phyloP scores from a whole-genome alignment of 1,139 yeast genomes.

The Diutina mesorugosa region DNA sequence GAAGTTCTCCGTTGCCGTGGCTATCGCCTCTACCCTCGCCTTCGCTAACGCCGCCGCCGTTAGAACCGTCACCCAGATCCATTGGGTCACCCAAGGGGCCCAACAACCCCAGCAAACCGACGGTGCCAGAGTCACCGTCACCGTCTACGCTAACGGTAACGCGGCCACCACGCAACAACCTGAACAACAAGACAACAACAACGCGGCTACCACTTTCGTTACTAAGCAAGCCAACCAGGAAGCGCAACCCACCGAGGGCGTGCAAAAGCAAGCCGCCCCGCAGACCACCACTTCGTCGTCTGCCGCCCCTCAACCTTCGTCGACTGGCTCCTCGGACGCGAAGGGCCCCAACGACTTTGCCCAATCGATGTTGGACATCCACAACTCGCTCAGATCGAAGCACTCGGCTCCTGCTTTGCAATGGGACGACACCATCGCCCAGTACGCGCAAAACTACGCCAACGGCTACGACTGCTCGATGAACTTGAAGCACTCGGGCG shows the following conservation, averaged over 20 bases:
- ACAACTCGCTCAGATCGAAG: constrained; percentile 54
- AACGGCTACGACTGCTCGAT: constrained; percentile 55
- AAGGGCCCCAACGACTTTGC: constrained; percentile 16
- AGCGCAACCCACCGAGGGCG: background rate
- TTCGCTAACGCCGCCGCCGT: constrained; percentile 10
- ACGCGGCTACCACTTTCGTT: background rate
- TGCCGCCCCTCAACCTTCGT: background rate
- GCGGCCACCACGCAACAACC: background rate
- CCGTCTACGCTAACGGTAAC: background rate
- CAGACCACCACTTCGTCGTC: background rate
- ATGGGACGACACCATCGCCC: constrained; percentile 55
- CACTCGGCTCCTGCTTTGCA: constrained; percentile 48
- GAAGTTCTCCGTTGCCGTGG: constrained; percentile 8
- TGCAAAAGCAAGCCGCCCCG: background rate
- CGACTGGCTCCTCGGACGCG: background rate
- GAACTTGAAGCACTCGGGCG: constrained; percentile 60
- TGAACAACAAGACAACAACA: background rate
- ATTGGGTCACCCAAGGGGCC: constrained; percentile 3
- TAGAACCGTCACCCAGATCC: constrained; percentile 13
- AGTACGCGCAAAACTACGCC: constrained; percentile 61
- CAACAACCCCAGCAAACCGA: background rate
- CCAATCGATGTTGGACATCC: constrained; percentile 36
- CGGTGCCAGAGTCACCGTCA: background rate
- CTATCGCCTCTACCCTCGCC: constrained; percentile 5
- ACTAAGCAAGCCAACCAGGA: background rate